Percentiles rank a stretch among this genome's conserved stretches.
phyloP scores from a whole-genome alignment of 129 eudicot genomes.

The Escallonia rubra region DNA sequence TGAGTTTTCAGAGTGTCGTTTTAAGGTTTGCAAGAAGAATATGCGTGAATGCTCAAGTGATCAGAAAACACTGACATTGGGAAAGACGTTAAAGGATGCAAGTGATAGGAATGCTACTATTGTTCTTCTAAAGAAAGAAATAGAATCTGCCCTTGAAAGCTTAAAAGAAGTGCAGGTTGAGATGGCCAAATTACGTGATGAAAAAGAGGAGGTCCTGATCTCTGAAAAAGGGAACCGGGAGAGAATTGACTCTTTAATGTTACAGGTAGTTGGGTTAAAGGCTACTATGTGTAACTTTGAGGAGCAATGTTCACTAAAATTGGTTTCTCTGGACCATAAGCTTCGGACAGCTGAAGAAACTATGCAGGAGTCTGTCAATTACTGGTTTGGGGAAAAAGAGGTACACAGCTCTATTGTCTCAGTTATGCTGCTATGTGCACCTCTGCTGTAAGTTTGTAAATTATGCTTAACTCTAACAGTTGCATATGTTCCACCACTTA shows the following conservation, averaged over 20 bases:
- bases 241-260: constrained; percentile 38
- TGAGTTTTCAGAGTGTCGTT: neutral
- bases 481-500: neutral
- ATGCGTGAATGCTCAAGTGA: constrained; percentile 1
- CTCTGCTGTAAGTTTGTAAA: neutral
- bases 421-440: neutral
- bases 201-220: constrained; percentile 39
- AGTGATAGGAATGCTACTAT: constrained; percentile 42
- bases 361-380: constrained; percentile 36
- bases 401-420: constrained; percentile 22
- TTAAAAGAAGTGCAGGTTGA: constrained; percentile 67
- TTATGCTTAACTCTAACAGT: neutral
- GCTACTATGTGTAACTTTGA: constrained; percentile 40
- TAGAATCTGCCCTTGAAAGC: constrained; percentile 71
- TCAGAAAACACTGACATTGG: constrained; percentile 12
- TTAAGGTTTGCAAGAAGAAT: neutral
- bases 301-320: constrained; percentile 36
- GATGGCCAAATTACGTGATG: constrained; percentile 43
- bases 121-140: constrained; percentile 62
- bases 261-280: constrained; percentile 37
- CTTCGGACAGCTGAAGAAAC: constrained; percentile 35
- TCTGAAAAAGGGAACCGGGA: constrained; percentile 41
- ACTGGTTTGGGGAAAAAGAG: constrained; percentile 60
- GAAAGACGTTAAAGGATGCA: constrained; percentile 28
- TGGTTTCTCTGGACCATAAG: constrained; percentile 50